Conservation (phyloP, 345 rosid species). For the Camelina laxa region DNA sequence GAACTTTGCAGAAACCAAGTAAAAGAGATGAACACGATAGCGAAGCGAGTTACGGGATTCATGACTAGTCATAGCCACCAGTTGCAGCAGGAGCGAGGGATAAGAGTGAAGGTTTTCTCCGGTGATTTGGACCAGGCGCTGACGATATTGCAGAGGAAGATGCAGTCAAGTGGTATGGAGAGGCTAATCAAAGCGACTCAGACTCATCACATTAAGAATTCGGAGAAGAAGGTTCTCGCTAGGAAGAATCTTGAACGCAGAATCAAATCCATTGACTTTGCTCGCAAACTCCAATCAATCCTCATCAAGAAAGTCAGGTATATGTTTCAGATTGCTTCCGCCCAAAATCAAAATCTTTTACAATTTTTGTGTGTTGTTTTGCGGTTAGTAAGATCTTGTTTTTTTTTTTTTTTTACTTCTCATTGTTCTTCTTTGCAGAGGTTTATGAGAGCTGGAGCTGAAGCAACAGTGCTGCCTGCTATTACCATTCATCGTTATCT, state of each 20-base stretch:
- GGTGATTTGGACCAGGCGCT: conserved; percentile 80
- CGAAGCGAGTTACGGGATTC: conserved; percentile 41
- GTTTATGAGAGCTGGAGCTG: conserved; percentile 35
- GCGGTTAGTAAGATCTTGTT: neutral
- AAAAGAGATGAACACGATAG: conserved; percentile 42
- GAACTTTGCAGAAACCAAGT: conserved; percentile 12
- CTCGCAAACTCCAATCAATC: conserved; percentile 79
- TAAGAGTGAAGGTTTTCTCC: conserved; percentile 68
- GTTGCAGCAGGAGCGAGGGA: conserved; percentile 76
- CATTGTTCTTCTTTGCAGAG: conserved; percentile 34
- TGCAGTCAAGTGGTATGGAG: conserved; percentile 89
- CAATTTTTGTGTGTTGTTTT: conserved; percentile 8
- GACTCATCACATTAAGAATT: conserved; percentile 79
- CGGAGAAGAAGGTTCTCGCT: conserved; percentile 91
- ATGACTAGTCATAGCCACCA: conserved; percentile 39
- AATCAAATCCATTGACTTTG: conserved; percentile 70
- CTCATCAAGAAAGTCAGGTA: conserved; percentile 81
- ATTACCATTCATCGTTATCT: conserved; percentile 23
- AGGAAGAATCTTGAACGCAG: conserved; percentile 70
- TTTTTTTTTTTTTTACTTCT: neutral
- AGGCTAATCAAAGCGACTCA: conserved; percentile 71
- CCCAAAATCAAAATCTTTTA: neutral
- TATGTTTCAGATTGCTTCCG: neutral
- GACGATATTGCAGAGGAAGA: conserved; percentile 68
- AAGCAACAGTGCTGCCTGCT: neutral